Base-by-base conservation (phyloP, 257 asterid genomes). In the Scutellaria galericulata region DNA sequence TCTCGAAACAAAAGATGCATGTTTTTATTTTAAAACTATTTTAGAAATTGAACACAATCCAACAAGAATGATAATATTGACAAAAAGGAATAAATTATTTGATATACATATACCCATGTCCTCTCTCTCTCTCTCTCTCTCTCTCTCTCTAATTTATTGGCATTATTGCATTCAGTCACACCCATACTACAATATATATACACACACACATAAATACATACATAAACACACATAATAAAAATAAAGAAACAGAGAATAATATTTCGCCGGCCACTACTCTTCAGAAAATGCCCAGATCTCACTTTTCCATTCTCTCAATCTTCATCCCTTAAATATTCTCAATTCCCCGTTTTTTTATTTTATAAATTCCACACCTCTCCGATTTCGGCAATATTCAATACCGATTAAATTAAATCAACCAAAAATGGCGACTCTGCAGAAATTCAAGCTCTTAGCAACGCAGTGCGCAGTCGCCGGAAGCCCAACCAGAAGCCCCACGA, bases 401-500 rank as follows among this genome's bases (percentile, higher is more conserved):
- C 10, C 27, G 14, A 66, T 39, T 8, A 22, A 24, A 62, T 10
- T 3, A 20, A 37, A 62, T 10, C 4, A 20, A 37, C 27, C 55
- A 61, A 44, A 74, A 66, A 80, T 91, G 97, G 90, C 89, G 40
- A 84, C 93, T 60, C 74, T 89, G 45, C 97, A 91, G 75, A 91
- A 87, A 84, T 89, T 91, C 79, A 91, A 91, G 89, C 77, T 91
- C 3, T 62, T 91, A 8, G 97, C 97, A 3, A 86, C 92, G 37
- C 96, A 89, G 71, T 91, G 97, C 75, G 96, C 93, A 3, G 95
- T 87, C 9, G 86, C 89, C 31, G 89, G 87, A 12, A 91, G 96
- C 78, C 97, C 96, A n/a, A 84, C 93, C 4, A 75, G 89, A 18
- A 89, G 96, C 75, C 96, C 96, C 11, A 83, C 93, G 1, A 53